These are phyloP conservation scores for Tylopilus rubrobrunneus DNA, from an alignment of 768 basidiomycete genomes.

Conservation along the genomic window DNA sequence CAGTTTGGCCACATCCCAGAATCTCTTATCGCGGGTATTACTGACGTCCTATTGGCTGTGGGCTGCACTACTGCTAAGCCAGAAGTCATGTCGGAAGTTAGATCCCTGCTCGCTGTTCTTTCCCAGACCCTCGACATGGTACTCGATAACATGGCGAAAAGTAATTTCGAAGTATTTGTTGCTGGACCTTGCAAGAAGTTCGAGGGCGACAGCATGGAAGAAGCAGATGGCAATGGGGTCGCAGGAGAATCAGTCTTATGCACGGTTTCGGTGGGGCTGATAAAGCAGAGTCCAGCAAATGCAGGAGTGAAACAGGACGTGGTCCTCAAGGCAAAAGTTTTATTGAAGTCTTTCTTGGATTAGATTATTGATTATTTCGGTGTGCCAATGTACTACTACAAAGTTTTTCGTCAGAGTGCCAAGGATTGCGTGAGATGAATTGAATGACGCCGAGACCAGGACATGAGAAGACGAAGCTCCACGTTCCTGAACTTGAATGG, in stretches of 20 bases:
- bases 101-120: too few species aligned
- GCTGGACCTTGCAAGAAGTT: not conserved
- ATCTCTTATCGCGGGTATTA: too few species aligned
- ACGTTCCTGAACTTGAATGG: too few species aligned
- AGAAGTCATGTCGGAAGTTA: too few species aligned
- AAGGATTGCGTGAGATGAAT: too few species aligned
- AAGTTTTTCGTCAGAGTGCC: too few species aligned
- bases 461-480: too few species aligned
- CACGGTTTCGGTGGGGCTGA: not conserved
- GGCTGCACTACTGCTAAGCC: too few species aligned
- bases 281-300: not conserved
- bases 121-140: not conserved
- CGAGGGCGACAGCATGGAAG: not conserved
- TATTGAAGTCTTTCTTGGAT: not conserved
- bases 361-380: not conserved
- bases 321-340: not conserved
- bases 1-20: too few species aligned
- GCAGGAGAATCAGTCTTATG: not conserved
- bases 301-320: not conserved
- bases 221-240: not conserved
- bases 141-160: not conserved
- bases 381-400: too few species aligned
- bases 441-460: too few species aligned
- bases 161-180: not conserved
- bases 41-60: too few species aligned